phyloP scores from a whole-genome alignment of 2,329 filamentous ascomycete species.

The Diatrype stigma region DNA sequence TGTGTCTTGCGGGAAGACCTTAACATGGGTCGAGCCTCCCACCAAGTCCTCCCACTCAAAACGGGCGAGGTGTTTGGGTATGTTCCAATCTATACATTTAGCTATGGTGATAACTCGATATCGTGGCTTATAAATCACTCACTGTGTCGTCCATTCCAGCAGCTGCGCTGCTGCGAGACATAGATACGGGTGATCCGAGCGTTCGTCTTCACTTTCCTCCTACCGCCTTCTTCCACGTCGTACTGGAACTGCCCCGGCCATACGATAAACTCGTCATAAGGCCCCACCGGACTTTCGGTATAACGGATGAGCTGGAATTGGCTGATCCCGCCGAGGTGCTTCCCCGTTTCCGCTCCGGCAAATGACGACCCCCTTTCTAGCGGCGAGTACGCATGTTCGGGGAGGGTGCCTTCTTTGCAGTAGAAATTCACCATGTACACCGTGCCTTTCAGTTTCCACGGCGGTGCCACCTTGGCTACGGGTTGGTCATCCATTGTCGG shows the following conservation, averaged over 20 bases:
- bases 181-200: slow-evolving; percentile 49
- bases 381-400: slow-evolving; percentile 39
- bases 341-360: slow-evolving; percentile 29
- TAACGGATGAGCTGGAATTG: slow-evolving; percentile 51
- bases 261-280: slow-evolving; percentile 50
- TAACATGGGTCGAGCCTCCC: slow-evolving; percentile 34
- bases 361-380: slow-evolving; percentile 41
- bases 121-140: slow-evolving; percentile 14
- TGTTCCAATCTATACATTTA: slow-evolving; percentile 45
- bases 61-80: slow-evolving; percentile 50
- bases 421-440: slow-evolving; percentile 42
- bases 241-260: slow-evolving; percentile 43
- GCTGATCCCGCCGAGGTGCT: slow-evolving; percentile 39
- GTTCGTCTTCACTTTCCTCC: slow-evolving; percentile 30
- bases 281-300: slow-evolving; percentile 44
- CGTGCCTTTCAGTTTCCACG: slow-evolving; percentile 43
- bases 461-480: slow-evolving; percentile 25
- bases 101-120: too few relatives aligned
- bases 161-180: slow-evolving; percentile 48
- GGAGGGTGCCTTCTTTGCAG: slow-evolving; percentile 30
- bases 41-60: slow-evolving; percentile 41
- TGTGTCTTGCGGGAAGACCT: slow-evolving; percentile 42
- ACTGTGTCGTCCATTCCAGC: slow-evolving; percentile 50
- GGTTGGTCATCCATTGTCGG: slow-evolving; percentile 9
- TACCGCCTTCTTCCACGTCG: slow-evolving; percentile 30